Evolutionary conservation across 768 basidiomycete species (phyloP).

Genomic region (Mycena venus): DNA sequence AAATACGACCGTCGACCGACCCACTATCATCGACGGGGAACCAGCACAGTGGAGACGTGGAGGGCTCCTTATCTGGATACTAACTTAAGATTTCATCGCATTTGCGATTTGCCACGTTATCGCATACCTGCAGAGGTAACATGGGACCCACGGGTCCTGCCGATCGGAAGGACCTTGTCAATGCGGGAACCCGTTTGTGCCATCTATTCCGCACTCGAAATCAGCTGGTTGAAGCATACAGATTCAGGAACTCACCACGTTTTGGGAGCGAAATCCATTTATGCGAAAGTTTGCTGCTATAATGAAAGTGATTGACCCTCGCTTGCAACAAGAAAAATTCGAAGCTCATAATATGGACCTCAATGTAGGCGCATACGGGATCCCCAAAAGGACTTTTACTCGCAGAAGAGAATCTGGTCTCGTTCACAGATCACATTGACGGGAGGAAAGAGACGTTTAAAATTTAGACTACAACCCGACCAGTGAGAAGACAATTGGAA

Average conservation of each 20-base stretch:
- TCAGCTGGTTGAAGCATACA: too few relatives aligned
- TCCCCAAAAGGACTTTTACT: neutral
- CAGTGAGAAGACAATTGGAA: neutral
- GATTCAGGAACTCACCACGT: neutral
- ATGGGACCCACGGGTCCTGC: neutral
- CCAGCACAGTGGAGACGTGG: slow-evolving; percentile 3
- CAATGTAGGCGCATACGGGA: neutral
- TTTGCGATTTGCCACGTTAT: neutral
- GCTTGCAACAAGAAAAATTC: neutral
- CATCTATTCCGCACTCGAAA: neutral
- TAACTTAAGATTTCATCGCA: too few relatives aligned
- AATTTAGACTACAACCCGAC: neutral
- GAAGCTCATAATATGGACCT: too few relatives aligned
- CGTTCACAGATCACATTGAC: too few relatives aligned
- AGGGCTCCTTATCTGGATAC: neutral
- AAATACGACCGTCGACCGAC: neutral
- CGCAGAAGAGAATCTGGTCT: neutral
- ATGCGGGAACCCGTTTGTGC: neutral
- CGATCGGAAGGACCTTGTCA: neutral
- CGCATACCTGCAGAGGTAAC: neutral
- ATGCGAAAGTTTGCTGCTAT: neutral
- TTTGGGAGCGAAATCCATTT: neutral
- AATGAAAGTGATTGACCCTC: neutral
- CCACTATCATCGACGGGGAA: neutral
- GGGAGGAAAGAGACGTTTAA: neutral